Evolutionary conservation across 2,329 filamentous ascomycete species (phyloP).

Genomic region (Fusarium buharicum): DNA sequence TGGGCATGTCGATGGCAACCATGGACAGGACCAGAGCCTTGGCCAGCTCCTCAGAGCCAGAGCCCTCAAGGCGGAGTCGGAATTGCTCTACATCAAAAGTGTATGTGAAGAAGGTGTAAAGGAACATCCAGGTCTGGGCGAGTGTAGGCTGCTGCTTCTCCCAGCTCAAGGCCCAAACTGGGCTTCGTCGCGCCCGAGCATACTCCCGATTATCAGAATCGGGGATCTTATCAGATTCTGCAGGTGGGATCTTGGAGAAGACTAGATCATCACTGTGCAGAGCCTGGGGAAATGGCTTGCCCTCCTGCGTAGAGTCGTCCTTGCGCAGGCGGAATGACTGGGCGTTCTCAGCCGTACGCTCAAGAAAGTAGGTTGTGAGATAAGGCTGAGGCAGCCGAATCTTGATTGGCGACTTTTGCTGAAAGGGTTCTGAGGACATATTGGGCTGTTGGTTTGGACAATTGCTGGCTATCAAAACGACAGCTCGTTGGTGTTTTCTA

Average conservation of each 20-base stretch:
- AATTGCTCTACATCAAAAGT: conserved; percentile 39
- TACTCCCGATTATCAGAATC: conserved; percentile 55
- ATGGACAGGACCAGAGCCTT: conserved; percentile 52
- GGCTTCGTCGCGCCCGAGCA: conserved; percentile 61
- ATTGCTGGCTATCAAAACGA: neutral
- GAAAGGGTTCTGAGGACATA: conserved; percentile 40
- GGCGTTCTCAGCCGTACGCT: conserved; percentile 21
- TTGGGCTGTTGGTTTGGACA: conserved; percentile 13
- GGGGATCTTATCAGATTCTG: conserved; percentile 40
- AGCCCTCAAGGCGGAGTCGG: conserved; percentile 38
- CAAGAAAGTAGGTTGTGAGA: conserved; percentile 43
- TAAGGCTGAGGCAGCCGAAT: conserved; percentile 50
- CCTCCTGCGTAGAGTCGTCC: conserved; percentile 29
- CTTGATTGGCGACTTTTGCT: conserved; percentile 52
- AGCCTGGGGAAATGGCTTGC: conserved; percentile 33
- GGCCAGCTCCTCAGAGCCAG: conserved; percentile 26
- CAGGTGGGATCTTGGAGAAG: conserved; percentile 32
- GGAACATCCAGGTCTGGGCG: conserved; percentile 60
- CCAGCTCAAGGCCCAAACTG: conserved; percentile 57
- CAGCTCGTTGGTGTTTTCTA: conserved; percentile 1
- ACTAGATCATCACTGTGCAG: conserved; percentile 37
- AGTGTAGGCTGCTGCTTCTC: conserved; percentile 53
- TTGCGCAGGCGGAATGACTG: conserved; percentile 38
- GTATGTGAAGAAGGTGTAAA: conserved; percentile 59
- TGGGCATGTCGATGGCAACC: conserved; percentile 57